Percentiles rank a stretch among this genome's conserved stretches.
phyloP scores from a whole-genome alignment of 768 basidiomycete species.

The Lactarius akahatsu region DNA sequence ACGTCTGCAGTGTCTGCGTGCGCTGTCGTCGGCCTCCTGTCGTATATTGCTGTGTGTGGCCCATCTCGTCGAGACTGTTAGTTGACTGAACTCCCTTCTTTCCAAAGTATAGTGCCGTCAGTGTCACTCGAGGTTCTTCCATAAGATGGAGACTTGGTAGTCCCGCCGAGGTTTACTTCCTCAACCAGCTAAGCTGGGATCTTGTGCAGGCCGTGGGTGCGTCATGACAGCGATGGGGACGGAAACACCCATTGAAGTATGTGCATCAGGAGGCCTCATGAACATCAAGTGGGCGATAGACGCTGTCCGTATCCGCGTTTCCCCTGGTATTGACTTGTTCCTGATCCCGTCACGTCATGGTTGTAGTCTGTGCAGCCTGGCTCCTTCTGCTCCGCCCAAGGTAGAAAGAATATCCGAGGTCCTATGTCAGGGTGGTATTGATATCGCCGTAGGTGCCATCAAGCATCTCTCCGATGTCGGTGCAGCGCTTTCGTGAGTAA shows the following conservation, averaged over 20 bases:
- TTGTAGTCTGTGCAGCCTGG: neutral
- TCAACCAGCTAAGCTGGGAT: slow-evolving; percentile 32
- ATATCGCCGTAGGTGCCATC: neutral
- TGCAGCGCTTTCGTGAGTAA: neutral
- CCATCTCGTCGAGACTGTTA: neutral
- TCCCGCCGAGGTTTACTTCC: slow-evolving; percentile 32
- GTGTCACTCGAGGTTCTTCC: slow-evolving; percentile 19
- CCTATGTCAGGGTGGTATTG: neutral
- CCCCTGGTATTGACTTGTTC: neutral
- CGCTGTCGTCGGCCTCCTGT: slow-evolving; percentile 27
- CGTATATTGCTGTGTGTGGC: slow-evolving; percentile 29
- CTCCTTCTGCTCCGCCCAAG: slow-evolving; percentile 7
- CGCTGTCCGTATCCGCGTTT: slow-evolving; percentile 31
- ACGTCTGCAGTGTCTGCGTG: slow-evolving; percentile 30
- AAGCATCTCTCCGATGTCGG: slow-evolving; percentile 8
- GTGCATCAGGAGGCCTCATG: slow-evolving; percentile 37
- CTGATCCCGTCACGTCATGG: neutral
- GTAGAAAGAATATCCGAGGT: neutral
- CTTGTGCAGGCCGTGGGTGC: slow-evolving; percentile 32
- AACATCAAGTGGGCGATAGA: slow-evolving; percentile 37
- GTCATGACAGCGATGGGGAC: neutral
- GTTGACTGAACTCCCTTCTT: neutral
- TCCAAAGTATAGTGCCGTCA: slow-evolving; percentile 24
- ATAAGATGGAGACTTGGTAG: slow-evolving; percentile 24
- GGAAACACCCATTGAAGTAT: neutral